phyloP scores from a whole-genome alignment of 176 grass and related monocot species.

The Oryza coarctata region DNA sequence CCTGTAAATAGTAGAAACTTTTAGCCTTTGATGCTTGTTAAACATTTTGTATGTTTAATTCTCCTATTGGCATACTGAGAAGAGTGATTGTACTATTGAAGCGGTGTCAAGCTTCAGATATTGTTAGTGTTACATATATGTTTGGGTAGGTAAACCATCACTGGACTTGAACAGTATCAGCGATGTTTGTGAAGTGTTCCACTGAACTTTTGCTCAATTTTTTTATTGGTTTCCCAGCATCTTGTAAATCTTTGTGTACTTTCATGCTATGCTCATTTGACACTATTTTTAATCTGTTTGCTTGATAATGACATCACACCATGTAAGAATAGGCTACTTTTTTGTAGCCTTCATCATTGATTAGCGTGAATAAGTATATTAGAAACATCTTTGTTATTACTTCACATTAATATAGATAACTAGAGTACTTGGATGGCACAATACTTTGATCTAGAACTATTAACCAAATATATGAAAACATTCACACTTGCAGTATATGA shows the following conservation, averaged over 20 bases:
- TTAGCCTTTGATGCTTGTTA: background rate
- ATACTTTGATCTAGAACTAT: background rate
- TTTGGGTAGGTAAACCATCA: background rate
- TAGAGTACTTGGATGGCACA: background rate
- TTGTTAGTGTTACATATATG: background rate
- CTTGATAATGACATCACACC: background rate
- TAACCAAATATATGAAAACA: background rate
- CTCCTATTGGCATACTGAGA: background rate
- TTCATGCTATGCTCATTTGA: background rate
- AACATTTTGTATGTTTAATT: background rate
- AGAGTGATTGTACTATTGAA: background rate
- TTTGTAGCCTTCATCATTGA: background rate
- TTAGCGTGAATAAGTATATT: background rate
- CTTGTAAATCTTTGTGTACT: background rate
- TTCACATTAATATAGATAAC: background rate
- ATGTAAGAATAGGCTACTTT: background rate
- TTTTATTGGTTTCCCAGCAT: background rate
- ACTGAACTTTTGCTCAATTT: background rate
- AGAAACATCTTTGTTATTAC: background rate
- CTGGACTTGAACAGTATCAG: background rate
- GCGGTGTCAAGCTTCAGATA: background rate
- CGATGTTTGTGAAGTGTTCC: slow-evolving; percentile 1
- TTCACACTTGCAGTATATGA: background rate
- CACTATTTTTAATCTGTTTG: background rate
- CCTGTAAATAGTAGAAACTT: background rate